Evolutionary conservation across 2,329 filamentous ascomycete species (phyloP).

Genomic region (Dendrostoma leiphaemia): DNA sequence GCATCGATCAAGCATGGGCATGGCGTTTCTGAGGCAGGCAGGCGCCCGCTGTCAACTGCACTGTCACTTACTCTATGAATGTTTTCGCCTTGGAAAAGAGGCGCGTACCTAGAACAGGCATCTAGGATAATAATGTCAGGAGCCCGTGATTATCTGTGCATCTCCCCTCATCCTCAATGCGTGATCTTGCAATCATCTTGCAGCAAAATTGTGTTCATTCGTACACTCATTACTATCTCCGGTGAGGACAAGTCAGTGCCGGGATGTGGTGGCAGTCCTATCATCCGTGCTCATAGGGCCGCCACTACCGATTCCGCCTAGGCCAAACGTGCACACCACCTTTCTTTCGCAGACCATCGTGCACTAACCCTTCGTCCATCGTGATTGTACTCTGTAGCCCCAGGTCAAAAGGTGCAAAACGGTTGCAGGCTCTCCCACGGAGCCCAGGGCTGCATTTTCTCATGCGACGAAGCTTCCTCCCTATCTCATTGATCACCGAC

Average conservation of each 20-base stretch:
- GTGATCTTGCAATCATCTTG: neutral
- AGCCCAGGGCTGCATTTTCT: neutral
- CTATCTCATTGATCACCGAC: neutral
- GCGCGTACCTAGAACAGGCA: neutral
- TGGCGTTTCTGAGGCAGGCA: conserved; percentile 4
- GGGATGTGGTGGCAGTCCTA: neutral
- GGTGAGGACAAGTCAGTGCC: neutral
- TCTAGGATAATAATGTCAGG: neutral
- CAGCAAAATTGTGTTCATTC: conserved; percentile 1
- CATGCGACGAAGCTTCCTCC: neutral
- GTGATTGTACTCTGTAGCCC: neutral
- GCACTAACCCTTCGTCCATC: too few relatives aligned
- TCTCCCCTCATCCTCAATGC: neutral
- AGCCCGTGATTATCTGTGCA: too few relatives aligned
- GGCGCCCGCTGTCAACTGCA: neutral
- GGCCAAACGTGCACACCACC: neutral
- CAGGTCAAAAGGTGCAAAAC: neutral
- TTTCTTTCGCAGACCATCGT: too few relatives aligned
- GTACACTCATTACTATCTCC: conserved; percentile 17
- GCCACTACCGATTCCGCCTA: neutral
- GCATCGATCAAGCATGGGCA: conserved; percentile 12
- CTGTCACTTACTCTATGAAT: neutral
- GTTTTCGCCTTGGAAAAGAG: neutral
- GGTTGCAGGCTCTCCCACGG: neutral
- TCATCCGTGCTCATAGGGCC: neutral